Conservation (phyloP, 75 land plant species). For the Cupressus sempervirens region DNA sequence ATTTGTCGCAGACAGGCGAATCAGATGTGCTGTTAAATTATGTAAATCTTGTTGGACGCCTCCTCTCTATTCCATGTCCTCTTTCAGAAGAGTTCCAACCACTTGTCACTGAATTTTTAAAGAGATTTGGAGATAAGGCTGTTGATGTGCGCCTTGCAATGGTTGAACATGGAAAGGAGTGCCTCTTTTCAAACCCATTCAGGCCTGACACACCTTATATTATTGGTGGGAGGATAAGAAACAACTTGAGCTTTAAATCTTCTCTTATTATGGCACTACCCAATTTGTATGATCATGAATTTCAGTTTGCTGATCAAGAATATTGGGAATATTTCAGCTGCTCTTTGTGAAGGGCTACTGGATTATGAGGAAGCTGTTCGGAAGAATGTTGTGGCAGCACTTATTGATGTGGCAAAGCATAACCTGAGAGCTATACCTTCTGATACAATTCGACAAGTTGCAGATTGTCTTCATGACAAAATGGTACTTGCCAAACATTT, state of each 20-base stretch:
- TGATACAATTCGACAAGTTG: constrained; percentile 42
- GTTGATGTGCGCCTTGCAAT: constrained; percentile 63
- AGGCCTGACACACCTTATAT: constrained; percentile 62
- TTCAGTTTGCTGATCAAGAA: neutral
- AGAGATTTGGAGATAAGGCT: constrained; percentile 64
- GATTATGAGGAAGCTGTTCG: constrained; percentile 76
- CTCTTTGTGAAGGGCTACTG: constrained; percentile 52
- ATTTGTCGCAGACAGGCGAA: constrained; percentile 48
- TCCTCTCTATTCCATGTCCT: constrained; percentile 48
- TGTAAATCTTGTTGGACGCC: constrained; percentile 62
- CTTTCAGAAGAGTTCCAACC: constrained; percentile 51
- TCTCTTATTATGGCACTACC: neutral
- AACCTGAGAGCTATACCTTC: constrained; percentile 30
- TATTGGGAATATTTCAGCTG: constrained; percentile 29
- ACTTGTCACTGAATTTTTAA: constrained; percentile 59
- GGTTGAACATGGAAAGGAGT: constrained; percentile 55
- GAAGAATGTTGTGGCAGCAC: constrained; percentile 62
- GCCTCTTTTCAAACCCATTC: constrained; percentile 53
- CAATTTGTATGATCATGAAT: neutral
- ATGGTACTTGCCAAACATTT: constrained; percentile 26
- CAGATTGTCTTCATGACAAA: constrained; percentile 76
- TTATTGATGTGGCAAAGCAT: constrained; percentile 56
- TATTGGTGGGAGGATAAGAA: constrained; percentile 33
- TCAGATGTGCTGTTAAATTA: constrained; percentile 51
- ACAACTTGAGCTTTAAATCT: neutral